Base-by-base conservation (phyloP, 2,329 filamentous ascomycete genomes). In the Neofusicoccum kwambonambiense region DNA sequence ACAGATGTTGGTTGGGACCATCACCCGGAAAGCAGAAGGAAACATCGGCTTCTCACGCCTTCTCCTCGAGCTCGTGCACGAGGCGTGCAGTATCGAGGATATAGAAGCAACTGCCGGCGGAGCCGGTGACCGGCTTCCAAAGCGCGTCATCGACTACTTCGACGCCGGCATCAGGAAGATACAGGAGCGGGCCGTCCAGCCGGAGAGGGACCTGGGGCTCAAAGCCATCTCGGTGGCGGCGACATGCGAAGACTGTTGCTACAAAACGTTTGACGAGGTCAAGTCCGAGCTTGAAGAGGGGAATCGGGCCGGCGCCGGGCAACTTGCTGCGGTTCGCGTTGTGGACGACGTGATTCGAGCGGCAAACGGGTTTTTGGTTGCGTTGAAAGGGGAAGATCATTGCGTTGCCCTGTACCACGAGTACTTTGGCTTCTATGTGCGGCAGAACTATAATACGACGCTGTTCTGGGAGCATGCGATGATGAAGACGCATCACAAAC, bases 221-320 rank as follows among this genome's bases (percentile, higher is more conserved):
- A 42, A 41, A 12, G 56, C 64, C 17, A 65, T 62, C 31, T 27
- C 64, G 17, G 56, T 51, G 9, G 56, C 47, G 27, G 64, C 19
- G n/a, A 41, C 37, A 3, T 50, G 47, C 47, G 47, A 50, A n/a
- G 47, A 50, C 3, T 50, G 47, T 12, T 31, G 27, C 12, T 50
- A 4, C 22, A 50, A 50, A 13, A 50, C 47, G 13, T 50, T 50
- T 12, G 47, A 34, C 11, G 47, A 50, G 22, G 47, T 50, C 22
- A 34, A n/a, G 3, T 11, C 13, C 2, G 47, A 50, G 27, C 15
- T 50, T 22, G 22, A 34, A 4, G 22, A 50, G 2, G 27, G 19
- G 4, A 49, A 22, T 9, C 45, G 45, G 7, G 12, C 4, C 4
- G 45, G 9, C 7, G 19, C 11, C 17, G 19, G 17, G 2, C 45